A percentile compares a stretch with the other conserved stretches of the same genome.
phyloP scores from a whole-genome alignment of 768 basidiomycete species.

The Agaricus subrufescens region DNA sequence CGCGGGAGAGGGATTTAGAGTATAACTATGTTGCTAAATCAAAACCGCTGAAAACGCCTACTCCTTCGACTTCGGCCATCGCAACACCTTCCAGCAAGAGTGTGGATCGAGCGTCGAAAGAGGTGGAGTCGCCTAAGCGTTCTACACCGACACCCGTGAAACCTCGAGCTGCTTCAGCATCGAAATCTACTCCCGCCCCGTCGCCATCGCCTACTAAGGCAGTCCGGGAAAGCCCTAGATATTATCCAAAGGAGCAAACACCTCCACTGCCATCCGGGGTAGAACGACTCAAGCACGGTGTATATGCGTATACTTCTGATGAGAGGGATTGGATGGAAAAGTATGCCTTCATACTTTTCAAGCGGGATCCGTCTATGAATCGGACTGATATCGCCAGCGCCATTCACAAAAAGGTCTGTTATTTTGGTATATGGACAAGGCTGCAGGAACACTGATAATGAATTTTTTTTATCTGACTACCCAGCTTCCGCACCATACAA shows the following conservation, averaged over 20 bases:
- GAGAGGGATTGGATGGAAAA: conserved; percentile 45
- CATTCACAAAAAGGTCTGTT: conserved; percentile 42
- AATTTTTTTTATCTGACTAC: not conserved
- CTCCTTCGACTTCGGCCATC: not conserved
- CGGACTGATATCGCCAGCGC: conserved; percentile 29
- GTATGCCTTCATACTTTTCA: conserved; percentile 42
- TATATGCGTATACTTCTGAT: conserved; percentile 41
- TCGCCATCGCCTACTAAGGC: not conserved
- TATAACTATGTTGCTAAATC: not conserved
- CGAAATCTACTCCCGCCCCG: not conserved
- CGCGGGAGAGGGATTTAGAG: conserved; percentile 3
- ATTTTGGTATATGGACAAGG: too few relatives aligned
- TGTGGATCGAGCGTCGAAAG: not conserved
- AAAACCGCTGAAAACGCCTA: not conserved
- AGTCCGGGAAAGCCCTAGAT: not conserved
- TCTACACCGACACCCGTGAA: not conserved
- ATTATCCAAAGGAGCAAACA: conserved; percentile 1
- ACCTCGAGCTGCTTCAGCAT: not conserved
- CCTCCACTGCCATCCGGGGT: conserved; percentile 1
- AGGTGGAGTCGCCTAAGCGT: not conserved
- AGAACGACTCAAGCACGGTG: not conserved
- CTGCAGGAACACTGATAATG: not conserved
- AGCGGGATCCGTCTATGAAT: conserved; percentile 43
- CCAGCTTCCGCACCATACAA: conserved; percentile 59
- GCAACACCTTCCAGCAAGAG: not conserved